Percentiles rank a stretch among this genome's conserved stretches.
Conservation (phyloP, 2,329 filamentous ascomycete genomes). For the Myriosclerotinia curreyana region DNA sequence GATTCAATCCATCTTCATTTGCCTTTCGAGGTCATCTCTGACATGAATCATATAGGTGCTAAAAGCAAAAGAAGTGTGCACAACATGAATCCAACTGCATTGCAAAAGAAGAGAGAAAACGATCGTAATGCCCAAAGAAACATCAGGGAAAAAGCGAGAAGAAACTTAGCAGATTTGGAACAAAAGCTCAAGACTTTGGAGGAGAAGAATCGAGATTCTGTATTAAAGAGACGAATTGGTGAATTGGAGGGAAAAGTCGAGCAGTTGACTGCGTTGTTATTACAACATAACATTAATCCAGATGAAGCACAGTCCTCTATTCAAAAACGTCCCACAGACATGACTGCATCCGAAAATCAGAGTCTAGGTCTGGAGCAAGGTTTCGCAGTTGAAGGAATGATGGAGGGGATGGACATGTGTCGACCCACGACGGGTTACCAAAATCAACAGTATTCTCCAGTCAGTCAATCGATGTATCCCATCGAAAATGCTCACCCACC, state of each 20-base stretch:
- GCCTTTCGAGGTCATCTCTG: not conserved
- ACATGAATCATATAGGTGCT: not conserved
- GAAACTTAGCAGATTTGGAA: not conserved
- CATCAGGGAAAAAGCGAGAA: slow-evolving; percentile 4
- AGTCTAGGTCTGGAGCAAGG: not conserved
- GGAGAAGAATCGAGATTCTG: too few species aligned
- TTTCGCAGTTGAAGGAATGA: not conserved
- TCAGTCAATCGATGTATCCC: not conserved
- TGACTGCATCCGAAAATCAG: not conserved
- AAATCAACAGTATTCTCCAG: not conserved
- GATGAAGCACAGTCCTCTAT: not conserved
- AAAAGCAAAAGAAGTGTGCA: slow-evolving; percentile 8
- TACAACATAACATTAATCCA: not conserved
- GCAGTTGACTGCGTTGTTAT: not conserved
- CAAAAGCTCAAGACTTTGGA: not conserved
- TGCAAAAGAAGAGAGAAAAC: slow-evolving; percentile 13
- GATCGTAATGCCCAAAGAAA: slow-evolving; percentile 11
- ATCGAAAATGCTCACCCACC: not conserved
- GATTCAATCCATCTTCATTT: not conserved
- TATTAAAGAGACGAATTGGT: not conserved
- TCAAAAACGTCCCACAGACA: not conserved
- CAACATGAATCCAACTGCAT: slow-evolving; percentile 9
- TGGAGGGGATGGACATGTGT: not conserved
- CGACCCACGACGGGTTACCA: not conserved
- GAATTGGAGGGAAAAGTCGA: not conserved